A percentile compares a stretch with the other conserved stretches of the same genome.
phyloP scores from a whole-genome alignment of 768 basidiomycete genomes.

The Amanita pseudoporphyria region DNA sequence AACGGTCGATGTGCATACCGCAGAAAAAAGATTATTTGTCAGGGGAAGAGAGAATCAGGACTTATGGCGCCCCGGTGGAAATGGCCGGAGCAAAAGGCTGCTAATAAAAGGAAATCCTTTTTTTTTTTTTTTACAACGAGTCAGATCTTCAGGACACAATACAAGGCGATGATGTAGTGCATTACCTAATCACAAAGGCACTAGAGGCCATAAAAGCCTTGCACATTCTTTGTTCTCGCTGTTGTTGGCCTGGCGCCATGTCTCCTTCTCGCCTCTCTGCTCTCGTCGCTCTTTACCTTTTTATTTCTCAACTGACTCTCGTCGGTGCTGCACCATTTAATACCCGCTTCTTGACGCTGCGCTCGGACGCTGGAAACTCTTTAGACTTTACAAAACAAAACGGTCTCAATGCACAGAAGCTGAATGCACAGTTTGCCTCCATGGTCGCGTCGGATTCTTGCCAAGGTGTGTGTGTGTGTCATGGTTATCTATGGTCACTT shows the following conservation, averaged over 20 bases:
- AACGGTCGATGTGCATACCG: no score
- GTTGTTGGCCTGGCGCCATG: slow-evolving; percentile 6
- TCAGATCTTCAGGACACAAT: no score
- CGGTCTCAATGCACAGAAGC: slow-evolving; percentile 37
- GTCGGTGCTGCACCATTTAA: slow-evolving; percentile 27
- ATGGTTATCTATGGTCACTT: no score
- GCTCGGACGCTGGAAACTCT: slow-evolving; percentile 15
- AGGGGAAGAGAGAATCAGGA: no score
- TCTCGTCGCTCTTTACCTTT: slow-evolving; percentile 13
- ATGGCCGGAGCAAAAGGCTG: no score
- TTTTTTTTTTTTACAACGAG: no score
- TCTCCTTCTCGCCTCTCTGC: slow-evolving; percentile 8
- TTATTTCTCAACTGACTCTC: slow-evolving; percentile 19
- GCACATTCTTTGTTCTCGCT: background rate
- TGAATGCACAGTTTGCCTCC: slow-evolving; percentile 37
- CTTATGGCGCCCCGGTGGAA: no score
- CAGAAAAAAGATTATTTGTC: no score
- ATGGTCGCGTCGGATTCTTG: slow-evolving; percentile 38
- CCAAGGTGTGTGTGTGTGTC: slow-evolving; percentile 20
- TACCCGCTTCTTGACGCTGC: slow-evolving; percentile 10
- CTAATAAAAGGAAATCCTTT: no score
- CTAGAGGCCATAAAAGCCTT: no score
- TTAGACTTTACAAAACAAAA: slow-evolving; percentile 28
- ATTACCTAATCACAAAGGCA: no score
- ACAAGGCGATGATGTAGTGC: no score